phyloP scores from a whole-genome alignment of 768 basidiomycete genomes.

The Phlebiopsis gigantea region DNA sequence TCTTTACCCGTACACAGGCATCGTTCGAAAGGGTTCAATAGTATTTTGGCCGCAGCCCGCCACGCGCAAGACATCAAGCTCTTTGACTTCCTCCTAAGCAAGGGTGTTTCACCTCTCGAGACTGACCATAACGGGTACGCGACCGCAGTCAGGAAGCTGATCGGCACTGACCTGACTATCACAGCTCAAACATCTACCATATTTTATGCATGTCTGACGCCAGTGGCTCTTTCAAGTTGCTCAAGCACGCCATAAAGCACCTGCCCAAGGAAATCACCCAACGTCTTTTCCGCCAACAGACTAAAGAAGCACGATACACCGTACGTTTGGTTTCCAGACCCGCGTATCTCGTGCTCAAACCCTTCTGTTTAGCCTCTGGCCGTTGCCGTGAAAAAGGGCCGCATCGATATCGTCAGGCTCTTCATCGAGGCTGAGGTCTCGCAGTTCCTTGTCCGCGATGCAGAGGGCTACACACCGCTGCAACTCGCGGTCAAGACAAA shows the following conservation, averaged over 20 bases:
- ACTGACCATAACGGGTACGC: constrained; percentile 40
- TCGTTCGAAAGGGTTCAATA: constrained; percentile 31
- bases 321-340: constrained; percentile 24
- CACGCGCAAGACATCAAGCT: constrained; percentile 24
- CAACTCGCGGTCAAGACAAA: constrained; percentile 39
- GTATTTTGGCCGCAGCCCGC: constrained; percentile 38
- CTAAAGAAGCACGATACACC: constrained; percentile 41
- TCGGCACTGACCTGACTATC: background rate
- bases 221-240: constrained; percentile 19
- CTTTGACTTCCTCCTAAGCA: constrained; percentile 47
- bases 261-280: constrained; percentile 47
- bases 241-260: constrained; percentile 42
- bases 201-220: constrained; percentile 30
- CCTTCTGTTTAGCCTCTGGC: constrained; percentile 41
- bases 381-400: constrained; percentile 38
- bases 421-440: constrained; percentile 32
- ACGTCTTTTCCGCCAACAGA: constrained; percentile 39
- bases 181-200: constrained; percentile 57
- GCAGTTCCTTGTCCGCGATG: constrained; percentile 35
- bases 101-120: constrained; percentile 39
- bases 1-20: background rate
- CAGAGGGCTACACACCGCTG: constrained; percentile 46
- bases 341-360: background rate
- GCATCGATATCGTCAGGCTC: constrained; percentile 22
- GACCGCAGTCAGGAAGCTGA: constrained; percentile 10